Conservation (phyloP, 148 eudicot genomes). For the Rhododendron williamsianum region DNA sequence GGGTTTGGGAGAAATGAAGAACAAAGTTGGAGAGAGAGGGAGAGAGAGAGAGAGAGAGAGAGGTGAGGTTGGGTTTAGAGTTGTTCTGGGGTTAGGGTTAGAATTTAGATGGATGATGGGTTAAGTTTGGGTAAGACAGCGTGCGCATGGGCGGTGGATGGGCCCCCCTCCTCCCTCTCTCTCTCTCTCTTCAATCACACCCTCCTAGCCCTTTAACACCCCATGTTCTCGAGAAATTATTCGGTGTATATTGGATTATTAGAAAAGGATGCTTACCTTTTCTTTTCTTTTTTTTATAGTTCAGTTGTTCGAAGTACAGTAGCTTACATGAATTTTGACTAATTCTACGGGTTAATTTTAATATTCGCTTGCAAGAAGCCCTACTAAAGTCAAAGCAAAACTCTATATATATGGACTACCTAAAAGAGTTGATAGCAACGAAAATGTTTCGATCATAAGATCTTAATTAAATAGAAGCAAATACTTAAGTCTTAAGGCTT, state of each 20-base stretch:
- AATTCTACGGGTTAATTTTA: background rate
- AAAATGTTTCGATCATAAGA: too few species aligned
- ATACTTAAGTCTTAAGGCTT: too few species aligned
- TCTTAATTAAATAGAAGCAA: too few species aligned
- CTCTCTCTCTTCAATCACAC: background rate
- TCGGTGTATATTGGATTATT: background rate
- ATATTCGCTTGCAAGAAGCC: too few species aligned
- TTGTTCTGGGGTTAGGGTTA: slow-evolving; percentile 39
- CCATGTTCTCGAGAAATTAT: slow-evolving; percentile 7
- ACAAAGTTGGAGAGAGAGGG: slow-evolving; percentile 6
- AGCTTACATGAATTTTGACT: too few species aligned
- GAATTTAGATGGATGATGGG: slow-evolving; percentile 8
- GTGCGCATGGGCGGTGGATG: slow-evolving; percentile 39
- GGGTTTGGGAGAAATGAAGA: slow-evolving; percentile 11
- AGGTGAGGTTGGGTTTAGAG: background rate
- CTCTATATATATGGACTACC: too few species aligned
- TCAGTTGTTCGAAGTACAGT: background rate
- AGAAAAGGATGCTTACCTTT: background rate
- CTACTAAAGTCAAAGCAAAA: too few species aligned
- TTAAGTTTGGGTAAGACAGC: slow-evolving; percentile 21
- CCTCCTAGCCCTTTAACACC: background rate
- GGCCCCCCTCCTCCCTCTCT: slow-evolving; percentile 13
- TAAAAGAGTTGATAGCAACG: too few species aligned
- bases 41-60: slow-evolving; percentile 18
- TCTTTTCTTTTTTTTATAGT: too few species aligned